phyloP scores from a whole-genome alignment of 495 filamentous ascomycete species.

The Clavariopsis aquatica region DNA sequence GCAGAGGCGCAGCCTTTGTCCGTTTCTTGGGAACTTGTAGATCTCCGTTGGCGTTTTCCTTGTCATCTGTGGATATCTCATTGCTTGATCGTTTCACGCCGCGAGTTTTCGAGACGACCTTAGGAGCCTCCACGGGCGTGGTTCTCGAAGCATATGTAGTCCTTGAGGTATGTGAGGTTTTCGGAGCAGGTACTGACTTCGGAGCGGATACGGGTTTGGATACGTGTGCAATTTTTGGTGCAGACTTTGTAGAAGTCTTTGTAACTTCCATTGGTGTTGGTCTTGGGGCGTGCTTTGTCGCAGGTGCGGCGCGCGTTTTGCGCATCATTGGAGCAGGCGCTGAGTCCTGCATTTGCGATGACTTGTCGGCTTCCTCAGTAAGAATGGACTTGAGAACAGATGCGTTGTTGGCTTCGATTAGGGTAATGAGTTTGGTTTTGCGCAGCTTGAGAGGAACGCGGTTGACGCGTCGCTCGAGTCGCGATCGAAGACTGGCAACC shows the following conservation, averaged over 20 bases:
- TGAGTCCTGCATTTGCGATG: not conserved
- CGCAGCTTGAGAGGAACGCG: conserved; percentile 81
- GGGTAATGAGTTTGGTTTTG: conserved; percentile 79
- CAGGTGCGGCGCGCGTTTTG: conserved; percentile 29
- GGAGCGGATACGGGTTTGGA: not conserved
- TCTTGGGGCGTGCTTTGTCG: conserved; percentile 34
- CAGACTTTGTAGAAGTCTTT: not conserved
- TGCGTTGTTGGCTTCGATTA: conserved; percentile 53
- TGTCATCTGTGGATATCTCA: conserved; percentile 66
- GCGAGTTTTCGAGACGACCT: conserved; percentile 33
- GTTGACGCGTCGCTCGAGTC: conserved; percentile 93
- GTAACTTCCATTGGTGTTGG: not conserved
- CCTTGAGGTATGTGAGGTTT: not conserved
- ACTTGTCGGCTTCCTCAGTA: too few relatives aligned
- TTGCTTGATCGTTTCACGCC: conserved; percentile 64
- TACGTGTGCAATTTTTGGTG: not conserved
- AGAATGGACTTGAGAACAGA: not conserved
- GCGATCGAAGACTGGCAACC: conserved; percentile 76
- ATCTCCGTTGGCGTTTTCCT: conserved; percentile 58
- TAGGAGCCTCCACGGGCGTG: conserved; percentile 21
- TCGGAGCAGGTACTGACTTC: not conserved
- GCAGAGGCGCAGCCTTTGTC: conserved; percentile 42
- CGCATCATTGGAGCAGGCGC: conserved; percentile 35
- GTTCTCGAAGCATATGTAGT: not conserved
- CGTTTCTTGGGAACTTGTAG: conserved; percentile 62